These are phyloP conservation scores for Brassica rapa DNA, from an alignment of 345 rosid species.

Conservation along the genomic window DNA sequence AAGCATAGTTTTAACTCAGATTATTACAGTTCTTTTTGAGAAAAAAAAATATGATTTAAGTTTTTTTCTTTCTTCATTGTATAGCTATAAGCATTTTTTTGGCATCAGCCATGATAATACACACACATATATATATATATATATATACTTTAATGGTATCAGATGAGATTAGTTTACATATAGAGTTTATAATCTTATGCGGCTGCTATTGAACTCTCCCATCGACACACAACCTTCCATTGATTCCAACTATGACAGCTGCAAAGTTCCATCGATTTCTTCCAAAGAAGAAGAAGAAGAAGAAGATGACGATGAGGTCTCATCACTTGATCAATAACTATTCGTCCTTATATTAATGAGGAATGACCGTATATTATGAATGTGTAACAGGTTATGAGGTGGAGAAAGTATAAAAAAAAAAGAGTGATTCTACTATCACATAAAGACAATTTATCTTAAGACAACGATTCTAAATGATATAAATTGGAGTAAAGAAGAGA, in stretches of 20 bases:
- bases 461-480: neutral
- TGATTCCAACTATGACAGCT: neutral
- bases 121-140: no score
- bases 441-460: no score
- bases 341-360: neutral
- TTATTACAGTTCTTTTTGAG: no score
- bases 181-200: neutral
- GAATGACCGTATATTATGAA: no score
- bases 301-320: no score
- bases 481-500: neutral
- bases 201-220: neutral
- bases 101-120: no score
- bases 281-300: neutral
- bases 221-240: neutral
- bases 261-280: neutral
- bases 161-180: neutral
- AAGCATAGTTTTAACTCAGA: slow-evolving; percentile 53
- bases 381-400: neutral
- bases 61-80: no score
- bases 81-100: no score
- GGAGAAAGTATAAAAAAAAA: neutral
- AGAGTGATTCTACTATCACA: neutral
- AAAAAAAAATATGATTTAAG: no score
- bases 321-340: neutral
- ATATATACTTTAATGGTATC: no score